Evolutionary conservation across 805 yeast species (phyloP).

Genomic region (Cephaloascus fragrans): DNA sequence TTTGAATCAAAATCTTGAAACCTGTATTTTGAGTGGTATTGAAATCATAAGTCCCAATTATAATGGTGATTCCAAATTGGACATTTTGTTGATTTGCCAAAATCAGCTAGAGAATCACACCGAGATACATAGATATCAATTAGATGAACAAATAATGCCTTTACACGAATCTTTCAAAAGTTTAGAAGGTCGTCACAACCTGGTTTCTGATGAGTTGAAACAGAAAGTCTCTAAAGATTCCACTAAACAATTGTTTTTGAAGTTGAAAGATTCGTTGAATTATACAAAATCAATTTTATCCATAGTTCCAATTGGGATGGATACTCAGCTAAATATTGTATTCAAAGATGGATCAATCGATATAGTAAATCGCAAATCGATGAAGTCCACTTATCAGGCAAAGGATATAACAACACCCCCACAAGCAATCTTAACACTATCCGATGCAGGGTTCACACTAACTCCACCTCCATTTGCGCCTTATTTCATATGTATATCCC

Average conservation of each 20-base stretch:
- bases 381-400: constrained; percentile 7
- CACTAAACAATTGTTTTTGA: constrained; percentile 5
- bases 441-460: constrained; percentile 47
- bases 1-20: not conserved
- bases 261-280: constrained; percentile 16
- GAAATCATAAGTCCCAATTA: constrained; percentile 37
- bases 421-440: constrained; percentile 25
- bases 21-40: constrained; percentile 16
- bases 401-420: constrained; percentile 11
- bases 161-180: constrained; percentile 1
- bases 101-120: constrained; percentile 6
- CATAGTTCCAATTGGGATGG: constrained; percentile 24
- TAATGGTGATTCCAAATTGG: constrained; percentile 29
- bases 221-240: no score
- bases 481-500: constrained; percentile 33
- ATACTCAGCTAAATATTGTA: constrained; percentile 26
- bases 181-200: not conserved
- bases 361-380: constrained; percentile 26
- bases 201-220: not conserved
- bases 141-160: not conserved
- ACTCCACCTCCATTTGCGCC: constrained; percentile 24
- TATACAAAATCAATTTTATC: constrained; percentile 17
- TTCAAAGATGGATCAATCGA: constrained; percentile 36
- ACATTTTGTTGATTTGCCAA: constrained; percentile 33
- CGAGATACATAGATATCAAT: constrained; percentile 16